Evolutionary conservation across 306 rosid species (phyloP), one percentile per base, ranked within the genome.

Genomic region (Myrica gale): DNA sequence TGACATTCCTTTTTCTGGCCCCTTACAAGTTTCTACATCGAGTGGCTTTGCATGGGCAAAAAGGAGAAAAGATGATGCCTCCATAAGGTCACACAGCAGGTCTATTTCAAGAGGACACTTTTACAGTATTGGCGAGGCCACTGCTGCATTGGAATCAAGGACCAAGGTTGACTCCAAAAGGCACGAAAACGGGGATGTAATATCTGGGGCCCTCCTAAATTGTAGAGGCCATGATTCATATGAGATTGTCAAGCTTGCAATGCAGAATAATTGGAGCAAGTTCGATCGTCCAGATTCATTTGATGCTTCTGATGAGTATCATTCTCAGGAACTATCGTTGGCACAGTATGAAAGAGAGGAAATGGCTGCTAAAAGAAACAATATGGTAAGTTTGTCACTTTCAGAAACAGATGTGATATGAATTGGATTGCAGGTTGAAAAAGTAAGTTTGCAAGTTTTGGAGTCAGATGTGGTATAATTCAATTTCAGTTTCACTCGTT

Each of bases 21-120:
- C 91, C 19, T 84, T 96, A 66, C 97, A 92, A 82, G 99, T 92
- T 81, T 96, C 99, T 51, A 96, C 89, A 58, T 92, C 98, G 76
- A 90, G 99, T 74, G 97, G 99, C 73, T 96, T 96, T 80, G 93
- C 99, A 20, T 96, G 99, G 99, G 98, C 98, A 1, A 96, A 88
- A 86, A 90, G 98, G 84, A 92, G 88, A 45, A 90, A 74, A 82
- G 99, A 95, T 12, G 96, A 90, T 42, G 23, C 85, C 55, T 76
- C 88, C 10, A 66, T 72, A 51, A 83, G 91, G 88, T 83, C 96
- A 21, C 97, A 92, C 74, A 79, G 79, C 50, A 87, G 98, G 62
- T 88, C 99, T 61, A 89, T 85, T 78, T 96, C 99, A 9, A 86
- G 91, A 82, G 98, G 99, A 72, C 82, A 90, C 72, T 74, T 90